Base-by-base conservation (phyloP, 2,329 filamentous ascomycete species). In the Apiospora aurea region DNA sequence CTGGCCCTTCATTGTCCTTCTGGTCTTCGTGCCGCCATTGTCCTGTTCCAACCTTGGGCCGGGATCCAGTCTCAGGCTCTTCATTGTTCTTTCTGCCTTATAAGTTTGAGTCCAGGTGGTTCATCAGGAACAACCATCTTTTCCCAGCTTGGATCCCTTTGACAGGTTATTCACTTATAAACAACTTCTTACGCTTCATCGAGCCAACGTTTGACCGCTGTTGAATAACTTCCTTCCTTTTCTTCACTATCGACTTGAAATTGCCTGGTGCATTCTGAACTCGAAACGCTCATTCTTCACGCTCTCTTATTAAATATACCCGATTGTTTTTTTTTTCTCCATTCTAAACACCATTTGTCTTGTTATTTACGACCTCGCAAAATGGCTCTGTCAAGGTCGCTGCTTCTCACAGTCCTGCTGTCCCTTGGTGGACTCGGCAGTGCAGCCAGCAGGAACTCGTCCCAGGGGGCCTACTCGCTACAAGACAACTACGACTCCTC, bases 401-500 rank as follows among this genome's bases (percentile, higher is more conserved):
- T 44, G 26, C n/a, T 46, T 68, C 66, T 68, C 18, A 68, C 41
- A 47, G 66, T n/a, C 4, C 47, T 57, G 46, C 43, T 74, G 38
- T 72, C 70, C 51, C 69, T 73, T 47, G 76, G 57, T 14, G 57
- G 57, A n/a, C 18, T 64, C 57, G 34, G 57, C 34, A 64, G 57
- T n/a, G 21, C 57, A 14, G 57, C 57, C 57, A 64, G n/a, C 57
- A 64, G n/a, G 57, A 64, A 64, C 57, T 64, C 57, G 18, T 41
- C 76, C 26, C 76, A 77, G 47, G 77, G 73, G 21, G 73, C 76
- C 70, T 90, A 90, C 78, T 79, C 77, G 14, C 81, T 89, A 69
- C 79, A 83, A 71, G 85, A 86, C 75, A 78, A 80, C 61, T 90
- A 84, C 80, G 83, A 89, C 79, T 72, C 78, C 8, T 82, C 79